Evolutionary conservation across 257 asterid genomes (phyloP).

Genomic region (Plantago major): DNA sequence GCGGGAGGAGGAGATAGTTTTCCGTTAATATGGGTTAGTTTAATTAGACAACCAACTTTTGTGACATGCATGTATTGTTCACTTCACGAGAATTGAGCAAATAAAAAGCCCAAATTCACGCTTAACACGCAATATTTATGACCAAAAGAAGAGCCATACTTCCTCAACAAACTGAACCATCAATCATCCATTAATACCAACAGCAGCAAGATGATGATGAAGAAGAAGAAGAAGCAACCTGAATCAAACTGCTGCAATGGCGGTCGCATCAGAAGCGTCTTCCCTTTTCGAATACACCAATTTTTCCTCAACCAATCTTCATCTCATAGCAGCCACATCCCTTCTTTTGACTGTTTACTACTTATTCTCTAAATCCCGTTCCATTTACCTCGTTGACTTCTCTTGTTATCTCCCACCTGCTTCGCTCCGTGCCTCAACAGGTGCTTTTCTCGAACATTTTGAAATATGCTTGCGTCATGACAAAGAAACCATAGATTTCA

Average conservation of each 20-base stretch:
- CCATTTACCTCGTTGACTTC: constrained; percentile 40
- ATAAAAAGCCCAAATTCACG: too few species aligned
- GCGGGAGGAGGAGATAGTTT: too few species aligned
- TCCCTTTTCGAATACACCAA: not conserved
- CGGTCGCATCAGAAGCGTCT: not conserved
- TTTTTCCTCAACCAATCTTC: constrained; percentile 17
- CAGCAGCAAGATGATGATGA: not conserved
- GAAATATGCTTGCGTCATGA: constrained; percentile 19
- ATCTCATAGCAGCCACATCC: constrained; percentile 18
- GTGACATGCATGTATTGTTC: too few species aligned
- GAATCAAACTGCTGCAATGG: constrained; percentile 18
- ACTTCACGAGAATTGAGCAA: too few species aligned
- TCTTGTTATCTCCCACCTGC: constrained; percentile 41
- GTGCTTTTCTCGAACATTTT: constrained; percentile 34
- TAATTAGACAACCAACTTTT: too few species aligned
- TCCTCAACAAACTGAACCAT: constrained; percentile 13
- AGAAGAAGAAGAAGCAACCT: not conserved
- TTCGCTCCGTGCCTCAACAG: constrained; percentile 27
- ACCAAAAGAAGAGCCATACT: constrained; percentile 7
- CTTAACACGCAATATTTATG: constrained; percentile 23
- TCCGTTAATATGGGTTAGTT: too few species aligned
- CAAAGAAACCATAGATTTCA: constrained; percentile 36
- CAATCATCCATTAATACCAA: constrained; percentile 9
- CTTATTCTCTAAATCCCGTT: constrained; percentile 19
- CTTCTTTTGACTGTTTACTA: constrained; percentile 25